These are phyloP conservation scores for Trichoderma guizhouense DNA, from an alignment of 2,329 filamentous ascomycete genomes.

Conservation along the genomic window DNA sequence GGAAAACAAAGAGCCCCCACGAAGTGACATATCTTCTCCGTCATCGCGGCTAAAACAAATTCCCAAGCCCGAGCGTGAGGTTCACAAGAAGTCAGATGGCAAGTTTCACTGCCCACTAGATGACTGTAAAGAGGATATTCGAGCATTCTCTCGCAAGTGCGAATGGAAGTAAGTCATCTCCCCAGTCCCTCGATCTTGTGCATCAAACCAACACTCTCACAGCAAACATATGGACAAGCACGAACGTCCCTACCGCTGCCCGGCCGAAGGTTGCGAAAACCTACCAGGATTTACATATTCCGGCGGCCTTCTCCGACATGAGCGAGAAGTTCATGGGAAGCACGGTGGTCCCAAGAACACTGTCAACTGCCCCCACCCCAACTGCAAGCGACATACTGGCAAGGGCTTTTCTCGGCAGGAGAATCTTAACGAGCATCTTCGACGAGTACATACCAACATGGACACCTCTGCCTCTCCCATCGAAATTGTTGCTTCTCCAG, in stretches of 20 bases:
- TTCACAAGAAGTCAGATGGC: constrained; percentile 64
- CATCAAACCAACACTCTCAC: constrained; percentile 25
- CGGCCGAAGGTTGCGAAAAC: constrained; percentile 79
- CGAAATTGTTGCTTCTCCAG: constrained; percentile 38
- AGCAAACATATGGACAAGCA: constrained; percentile 99
- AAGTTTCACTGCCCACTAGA: constrained; percentile 71
- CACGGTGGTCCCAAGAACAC: constrained; percentile 85
- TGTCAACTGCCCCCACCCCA: constrained; percentile 77
- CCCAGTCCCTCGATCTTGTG: background rate
- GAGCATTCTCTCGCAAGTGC: constrained; percentile 75
- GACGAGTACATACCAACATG: constrained; percentile 72
- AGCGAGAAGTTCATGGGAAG: constrained; percentile 89
- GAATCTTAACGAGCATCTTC: constrained; percentile 89
- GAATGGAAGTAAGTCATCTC: constrained; percentile 78
- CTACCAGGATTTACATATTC: constrained; percentile 93
- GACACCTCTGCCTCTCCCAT: constrained; percentile 35
- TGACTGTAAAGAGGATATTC: constrained; percentile 63
- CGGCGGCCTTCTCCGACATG: constrained; percentile 82
- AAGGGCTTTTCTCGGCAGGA: constrained; percentile 91
- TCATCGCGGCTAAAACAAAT: constrained; percentile 50
- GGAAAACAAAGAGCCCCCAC: constrained; percentile 36
- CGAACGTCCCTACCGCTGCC: constrained; percentile 86
- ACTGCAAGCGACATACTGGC: constrained; percentile 85
- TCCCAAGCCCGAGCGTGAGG: constrained; percentile 56
- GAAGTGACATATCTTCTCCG: constrained; percentile 31